Conservation (phyloP, 1,284 basidiomycete genomes). For the Limonomyces culmigenus region DNA sequence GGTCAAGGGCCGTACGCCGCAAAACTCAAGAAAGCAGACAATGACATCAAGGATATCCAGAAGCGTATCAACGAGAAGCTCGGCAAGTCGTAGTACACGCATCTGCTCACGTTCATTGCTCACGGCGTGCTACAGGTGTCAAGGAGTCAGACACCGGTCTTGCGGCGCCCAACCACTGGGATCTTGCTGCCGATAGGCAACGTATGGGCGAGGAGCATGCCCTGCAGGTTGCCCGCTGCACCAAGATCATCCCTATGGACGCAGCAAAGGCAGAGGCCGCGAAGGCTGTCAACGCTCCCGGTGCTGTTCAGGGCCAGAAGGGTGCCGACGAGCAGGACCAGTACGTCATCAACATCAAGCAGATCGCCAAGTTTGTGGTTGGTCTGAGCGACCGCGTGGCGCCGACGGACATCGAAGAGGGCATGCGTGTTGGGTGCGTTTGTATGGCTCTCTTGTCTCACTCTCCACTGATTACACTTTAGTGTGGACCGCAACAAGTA, state of each 20-base stretch:
- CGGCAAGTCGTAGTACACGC: constrained; percentile 25
- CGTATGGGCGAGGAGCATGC: constrained; percentile 90
- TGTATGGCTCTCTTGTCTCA: constrained; percentile 1
- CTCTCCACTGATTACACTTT: constrained; percentile 4
- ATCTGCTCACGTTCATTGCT: constrained; percentile 4
- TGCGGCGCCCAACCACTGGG: constrained; percentile 94
- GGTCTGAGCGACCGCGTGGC: constrained; percentile 93
- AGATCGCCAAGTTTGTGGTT: constrained; percentile 99
- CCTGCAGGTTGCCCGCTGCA: constrained; percentile 93
- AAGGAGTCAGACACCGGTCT: constrained; percentile 98
- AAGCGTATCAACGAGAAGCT: constrained; percentile 97
- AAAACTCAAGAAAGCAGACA: constrained; percentile 79
- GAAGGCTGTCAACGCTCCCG: constrained; percentile 51
- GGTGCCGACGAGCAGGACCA: constrained; percentile 95
- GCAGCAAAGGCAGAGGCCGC: constrained; percentile 55
- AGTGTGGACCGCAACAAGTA: constrained; percentile 92
- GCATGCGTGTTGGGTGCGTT: constrained; percentile 94
- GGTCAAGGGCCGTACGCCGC: constrained; percentile 96
- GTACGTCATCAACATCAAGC: constrained; percentile 99
- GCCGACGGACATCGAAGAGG: constrained; percentile 97
- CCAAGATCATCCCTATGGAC: constrained; percentile 90
- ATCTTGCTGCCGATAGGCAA: constrained; percentile 74
- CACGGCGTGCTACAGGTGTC: constrained; percentile 36
- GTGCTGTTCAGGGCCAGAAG: constrained; percentile 70
- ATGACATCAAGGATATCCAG: constrained; percentile 92